Evolutionary conservation across 768 basidiomycete species (phyloP), one percentile per base, ranked within the genome.

Genomic region (Collybiopsis confluens): DNA sequence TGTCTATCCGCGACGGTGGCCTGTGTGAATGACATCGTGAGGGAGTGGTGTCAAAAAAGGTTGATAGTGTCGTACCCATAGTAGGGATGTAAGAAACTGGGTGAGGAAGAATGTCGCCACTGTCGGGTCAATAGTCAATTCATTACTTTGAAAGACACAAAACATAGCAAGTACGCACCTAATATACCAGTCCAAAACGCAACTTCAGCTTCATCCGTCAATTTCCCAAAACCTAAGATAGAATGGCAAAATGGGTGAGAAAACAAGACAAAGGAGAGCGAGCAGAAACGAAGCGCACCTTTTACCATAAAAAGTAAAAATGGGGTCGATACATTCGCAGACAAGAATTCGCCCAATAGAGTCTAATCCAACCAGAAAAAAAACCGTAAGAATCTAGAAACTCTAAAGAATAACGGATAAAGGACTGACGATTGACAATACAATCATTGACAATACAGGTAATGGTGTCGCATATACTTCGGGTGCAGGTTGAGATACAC

Each of bases 291-390:
- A n/a, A n/a, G n/a, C 71, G 45, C 57, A 78, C 91, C 85, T 80
- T 88, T 89, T 52, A 97, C 92, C 94, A 98, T 98, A 73, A 93
- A 94, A 41, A 98, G 72, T 52, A 98, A 69, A 66, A 96, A 97
- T 6, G 94, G 95, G 28, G 86, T 91, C 23, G 88, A 91, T 43
- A 92, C 90, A 66, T 96, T 96, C 20, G 97, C 95, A 3, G 86
- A 90, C 40, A 98, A 71, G 66, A 98, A 94, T 71, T 98, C 96
- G 44, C 93, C 93, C 11, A 98, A 80, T 87, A 97, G 89, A 4
- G 89, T 89, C 92, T 94, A 55, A 37, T n/a, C n/a, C n/a, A n/a
- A n/a, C n/a, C n/a, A n/a, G n/a, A n/a, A n/a, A n/a, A n/a, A n/a
- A 21, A 63, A 37, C 63, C 55, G 20, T 15, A 10, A 23, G 45